Base-by-base conservation (phyloP, 176 grass and related monocot genomes). In the Carex littledalei region DNA sequence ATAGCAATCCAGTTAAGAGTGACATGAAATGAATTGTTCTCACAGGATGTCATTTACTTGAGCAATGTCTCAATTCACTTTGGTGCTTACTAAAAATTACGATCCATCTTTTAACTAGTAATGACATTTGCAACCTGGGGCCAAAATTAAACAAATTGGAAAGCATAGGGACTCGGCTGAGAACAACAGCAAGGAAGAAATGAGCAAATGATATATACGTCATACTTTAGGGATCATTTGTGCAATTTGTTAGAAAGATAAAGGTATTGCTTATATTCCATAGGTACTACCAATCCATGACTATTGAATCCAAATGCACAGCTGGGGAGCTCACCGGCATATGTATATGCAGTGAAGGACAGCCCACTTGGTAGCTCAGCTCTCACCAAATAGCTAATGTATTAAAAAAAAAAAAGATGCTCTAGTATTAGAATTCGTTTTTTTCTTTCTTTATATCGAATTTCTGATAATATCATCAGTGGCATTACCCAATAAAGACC, bases 281-380 rank as follows among this genome's bases (percentile, higher is more conserved):
- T 78, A 78, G 74, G 74, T 78, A 66, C 26, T 84, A 95, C 93
- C 60, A 98, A 81, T 15, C 91, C 89, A 67, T 94, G 80, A 85
- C 71, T 98, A 92, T 95, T 98, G 85, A 95, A 94, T 22, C 93
- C 96, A 87, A 95, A 95, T 39, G 93, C 96, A 85, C 91, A 92
- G 81, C 86, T 98, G 2, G 93, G 91, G 37, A 98, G 93, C 88
- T 98, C 91, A 56, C 96, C 93, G 34, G 93, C 90, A 50, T 84
- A 94, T 18, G 91, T 91, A 79, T 92, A 98, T 58, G 91, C 96
- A 53, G 93, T 87, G 85, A 98, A 92, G 31, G 90, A 92, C 8
- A 78, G 10, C 79, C 96, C 90, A 85, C 84, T 88, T 61, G 86
- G 83, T 82, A 87, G 67, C 58, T 63, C 75, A 20, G 89, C 91